These are phyloP conservation scores for Lactifluus hygrophoroides DNA, from an alignment of 768 basidiomycete genomes.

Conservation along the genomic window DNA sequence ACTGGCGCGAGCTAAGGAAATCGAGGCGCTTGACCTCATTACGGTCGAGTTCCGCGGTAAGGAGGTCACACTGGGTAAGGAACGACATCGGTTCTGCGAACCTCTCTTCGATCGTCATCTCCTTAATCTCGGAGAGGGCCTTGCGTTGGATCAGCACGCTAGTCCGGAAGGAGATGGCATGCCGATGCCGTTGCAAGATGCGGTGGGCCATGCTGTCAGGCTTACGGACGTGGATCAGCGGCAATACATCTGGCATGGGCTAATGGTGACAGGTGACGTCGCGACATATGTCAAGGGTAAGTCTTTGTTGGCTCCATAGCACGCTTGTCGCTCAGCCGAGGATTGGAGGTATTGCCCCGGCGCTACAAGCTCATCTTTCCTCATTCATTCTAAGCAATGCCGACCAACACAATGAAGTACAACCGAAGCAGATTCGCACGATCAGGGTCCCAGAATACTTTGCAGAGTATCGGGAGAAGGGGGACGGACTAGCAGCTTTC, in stretches of 20 bases:
- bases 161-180: conserved; percentile 23
- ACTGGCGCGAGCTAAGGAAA: conserved; percentile 71
- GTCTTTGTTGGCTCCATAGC: conserved; percentile 12
- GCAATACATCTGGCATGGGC: conserved; percentile 65
- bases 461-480: conserved; percentile 80
- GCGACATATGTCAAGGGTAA: conserved; percentile 64
- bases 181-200: conserved; percentile 51
- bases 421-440: conserved; percentile 54
- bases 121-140: conserved; percentile 28
- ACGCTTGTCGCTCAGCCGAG: conserved; percentile 1
- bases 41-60: conserved; percentile 64
- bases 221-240: conserved; percentile 57
- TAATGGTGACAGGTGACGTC: conserved; percentile 75
- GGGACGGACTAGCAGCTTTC: conserved; percentile 74
- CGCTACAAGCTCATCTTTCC: conserved; percentile 62
- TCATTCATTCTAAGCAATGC: conserved; percentile 51
- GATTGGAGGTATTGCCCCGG: conserved; percentile 31
- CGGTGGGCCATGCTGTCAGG: conserved; percentile 53
- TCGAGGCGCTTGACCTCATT: conserved; percentile 77
- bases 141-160: conserved; percentile 7
- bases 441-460: conserved; percentile 82
- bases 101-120: conserved; percentile 73
- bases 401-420: conserved; percentile 62
- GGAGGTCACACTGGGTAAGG: conserved; percentile 72
- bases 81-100: conserved; percentile 86